Evolutionary conservation across 768 basidiomycete species (phyloP).

Genomic region (Paxillus ammoniavirescens): DNA sequence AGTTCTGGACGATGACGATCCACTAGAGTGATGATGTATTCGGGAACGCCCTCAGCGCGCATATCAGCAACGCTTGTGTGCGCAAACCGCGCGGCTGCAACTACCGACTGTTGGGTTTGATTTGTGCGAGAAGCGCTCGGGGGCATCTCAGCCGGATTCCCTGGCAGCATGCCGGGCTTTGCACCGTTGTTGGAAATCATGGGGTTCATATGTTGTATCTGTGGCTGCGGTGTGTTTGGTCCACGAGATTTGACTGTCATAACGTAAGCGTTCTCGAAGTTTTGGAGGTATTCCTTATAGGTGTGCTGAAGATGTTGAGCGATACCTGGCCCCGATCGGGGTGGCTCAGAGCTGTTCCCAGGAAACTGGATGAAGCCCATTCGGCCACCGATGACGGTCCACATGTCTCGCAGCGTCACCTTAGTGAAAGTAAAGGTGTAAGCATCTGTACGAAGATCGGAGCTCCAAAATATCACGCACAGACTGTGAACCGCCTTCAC

Average conservation of each 20-base stretch:
- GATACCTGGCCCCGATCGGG: constrained; percentile 58
- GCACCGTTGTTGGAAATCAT: constrained; percentile 10
- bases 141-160: constrained; percentile 20
- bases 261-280: constrained; percentile 58
- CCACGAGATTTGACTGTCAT: constrained; percentile 33
- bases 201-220: constrained; percentile 12
- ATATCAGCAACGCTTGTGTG: constrained; percentile 48
- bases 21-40: constrained; percentile 52
- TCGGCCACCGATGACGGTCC: constrained; percentile 66
- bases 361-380: constrained; percentile 68
- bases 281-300: constrained; percentile 56
- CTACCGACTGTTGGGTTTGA: constrained; percentile 36
- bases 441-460: not conserved
- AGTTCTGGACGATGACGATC: constrained; percentile 47
- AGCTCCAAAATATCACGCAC: constrained; percentile 33
- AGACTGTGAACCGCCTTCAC: constrained; percentile 49
- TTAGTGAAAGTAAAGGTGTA: constrained; percentile 23
- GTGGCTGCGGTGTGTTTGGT: constrained; percentile 12
- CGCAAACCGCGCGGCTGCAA: constrained; percentile 47
- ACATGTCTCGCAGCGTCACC: constrained; percentile 56
- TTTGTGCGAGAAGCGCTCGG: constrained; percentile 8
- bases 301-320: constrained; percentile 59
- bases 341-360: constrained; percentile 56
- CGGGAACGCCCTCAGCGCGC: constrained; percentile 47
- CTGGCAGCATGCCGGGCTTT: constrained; percentile 5